Evolutionary conservation across 148 eudicot species (phyloP).

Genomic region (Amaranthus hypochondriacus): DNA sequence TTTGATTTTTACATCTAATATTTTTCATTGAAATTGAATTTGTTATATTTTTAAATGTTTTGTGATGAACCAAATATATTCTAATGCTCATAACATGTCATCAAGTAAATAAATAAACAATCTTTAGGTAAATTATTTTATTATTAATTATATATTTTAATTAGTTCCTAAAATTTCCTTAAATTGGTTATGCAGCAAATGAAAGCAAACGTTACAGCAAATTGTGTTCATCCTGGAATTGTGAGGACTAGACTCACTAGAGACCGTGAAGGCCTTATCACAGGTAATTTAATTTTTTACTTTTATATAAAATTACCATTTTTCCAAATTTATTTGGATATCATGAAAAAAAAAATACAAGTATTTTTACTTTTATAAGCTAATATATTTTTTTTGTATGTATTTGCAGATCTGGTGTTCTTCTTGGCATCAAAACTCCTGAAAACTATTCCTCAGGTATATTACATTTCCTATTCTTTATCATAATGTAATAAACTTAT

Average conservation of each 20-base stretch:
- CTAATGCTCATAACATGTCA: too few relatives aligned
- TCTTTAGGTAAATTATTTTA: too few relatives aligned
- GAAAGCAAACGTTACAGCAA: conserved; percentile 72
- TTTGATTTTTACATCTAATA: too few relatives aligned
- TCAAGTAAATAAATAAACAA: too few relatives aligned
- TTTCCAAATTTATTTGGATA: neutral
- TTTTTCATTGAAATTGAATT: too few relatives aligned
- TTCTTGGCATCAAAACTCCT: conserved; percentile 68
- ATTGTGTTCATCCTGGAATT: conserved; percentile 88
- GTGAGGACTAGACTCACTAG: conserved; percentile 85
- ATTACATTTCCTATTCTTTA: neutral
- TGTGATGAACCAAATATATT: too few relatives aligned
- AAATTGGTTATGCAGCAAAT: conserved; percentile 44
- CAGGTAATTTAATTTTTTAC: conserved; percentile 29
- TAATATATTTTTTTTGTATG: neutral
- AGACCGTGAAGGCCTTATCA: conserved; percentile 70
- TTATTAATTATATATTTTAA: neutral
- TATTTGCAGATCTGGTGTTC: conserved; percentile 67
- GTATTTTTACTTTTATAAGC: neutral
- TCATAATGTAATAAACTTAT: too few relatives aligned
- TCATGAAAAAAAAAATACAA: neutral
- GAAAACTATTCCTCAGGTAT: conserved; percentile 87
- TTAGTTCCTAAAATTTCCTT: neutral
- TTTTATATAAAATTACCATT: neutral
- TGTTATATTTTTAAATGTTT: neutral